Percentiles rank a stretch among this genome's conserved stretches.
These are phyloP conservation scores for Trypanosoma mega DNA, from an alignment of 208 protist genomes.

Conservation along the genomic window DNA sequence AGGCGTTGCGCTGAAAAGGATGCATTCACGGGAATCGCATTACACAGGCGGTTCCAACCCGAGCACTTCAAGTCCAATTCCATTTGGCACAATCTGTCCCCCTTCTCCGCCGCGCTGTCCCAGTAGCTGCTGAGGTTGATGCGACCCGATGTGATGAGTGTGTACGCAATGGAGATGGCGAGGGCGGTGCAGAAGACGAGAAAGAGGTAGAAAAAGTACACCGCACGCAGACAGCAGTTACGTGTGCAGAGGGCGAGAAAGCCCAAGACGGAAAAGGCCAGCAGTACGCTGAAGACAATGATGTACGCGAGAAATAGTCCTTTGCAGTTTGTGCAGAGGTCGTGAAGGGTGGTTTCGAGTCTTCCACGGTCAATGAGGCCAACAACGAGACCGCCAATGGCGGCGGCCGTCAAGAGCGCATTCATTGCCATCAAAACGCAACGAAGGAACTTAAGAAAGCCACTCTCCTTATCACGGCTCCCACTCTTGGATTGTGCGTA, in stretches of 20 bases:
- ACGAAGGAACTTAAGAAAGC: conserved; percentile 12
- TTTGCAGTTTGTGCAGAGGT: conserved; percentile 18
- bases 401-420: conserved; percentile 14
- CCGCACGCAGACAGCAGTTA: conserved; percentile 11
- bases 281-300: conserved; percentile 13
- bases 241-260: conserved; percentile 30
- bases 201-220: conserved; percentile 18
- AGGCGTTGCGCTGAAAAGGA: neutral
- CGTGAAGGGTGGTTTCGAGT: conserved; percentile 11
- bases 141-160: conserved; percentile 6
- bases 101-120: neutral
- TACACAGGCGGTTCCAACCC: conserved; percentile 20
- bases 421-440: conserved; percentile 27
- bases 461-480: neutral
- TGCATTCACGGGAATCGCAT: neutral
- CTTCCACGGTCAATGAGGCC: conserved; percentile 20
- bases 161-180: conserved; percentile 14
- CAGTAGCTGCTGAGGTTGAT: conserved; percentile 14
- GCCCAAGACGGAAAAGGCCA: conserved; percentile 17
- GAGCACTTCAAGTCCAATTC: conserved; percentile 24
- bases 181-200: conserved; percentile 13
- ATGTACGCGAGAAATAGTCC: conserved; percentile 22
- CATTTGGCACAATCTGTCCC: conserved; percentile 6
- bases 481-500: too few species aligned
- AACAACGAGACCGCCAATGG: conserved; percentile 22